Evolutionary conservation across 208 protist species (phyloP).

Genomic region (Vickermania ingenoplastis): DNA sequence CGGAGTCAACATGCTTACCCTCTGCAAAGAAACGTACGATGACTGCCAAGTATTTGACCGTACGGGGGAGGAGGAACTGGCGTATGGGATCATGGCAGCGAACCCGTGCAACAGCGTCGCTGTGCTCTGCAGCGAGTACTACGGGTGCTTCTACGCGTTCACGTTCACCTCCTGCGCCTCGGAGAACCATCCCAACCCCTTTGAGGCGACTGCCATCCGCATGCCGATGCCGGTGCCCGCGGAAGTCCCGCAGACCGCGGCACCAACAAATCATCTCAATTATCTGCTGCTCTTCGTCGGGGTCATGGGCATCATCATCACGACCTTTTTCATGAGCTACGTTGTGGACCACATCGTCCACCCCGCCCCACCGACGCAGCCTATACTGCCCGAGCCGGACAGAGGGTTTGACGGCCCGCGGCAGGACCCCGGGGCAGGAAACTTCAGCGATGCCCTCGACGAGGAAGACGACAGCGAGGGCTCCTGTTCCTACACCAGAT

Average conservation of each 20-base stretch:
- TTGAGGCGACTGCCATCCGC: neutral
- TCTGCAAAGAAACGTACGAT: neutral
- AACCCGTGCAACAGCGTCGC: neutral
- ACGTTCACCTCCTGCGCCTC: neutral
- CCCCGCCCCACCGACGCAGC: constrained; percentile 31
- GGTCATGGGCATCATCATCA: constrained; percentile 24
- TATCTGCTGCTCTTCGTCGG: constrained; percentile 26
- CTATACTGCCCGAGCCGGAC: constrained; percentile 14
- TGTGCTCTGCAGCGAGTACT: neutral
- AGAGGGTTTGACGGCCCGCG: neutral
- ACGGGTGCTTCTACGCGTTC: neutral
- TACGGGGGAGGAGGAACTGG: neutral
- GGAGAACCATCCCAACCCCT: no score
- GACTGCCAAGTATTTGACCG: neutral
- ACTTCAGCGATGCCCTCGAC: no score
- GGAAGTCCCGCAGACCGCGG: neutral
- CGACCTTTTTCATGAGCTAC: constrained; percentile 25
- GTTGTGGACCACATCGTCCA: constrained; percentile 53
- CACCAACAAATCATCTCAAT: neutral
- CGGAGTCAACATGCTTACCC: neutral
- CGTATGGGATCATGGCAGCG: neutral
- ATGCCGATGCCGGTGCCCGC: neutral
- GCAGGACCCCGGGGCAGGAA: no score
- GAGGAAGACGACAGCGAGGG: no score
- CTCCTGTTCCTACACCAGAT: no score